Base-by-base conservation (phyloP, 192 early-diverging fungal genomes). In the Backusella parvicylindrica region DNA sequence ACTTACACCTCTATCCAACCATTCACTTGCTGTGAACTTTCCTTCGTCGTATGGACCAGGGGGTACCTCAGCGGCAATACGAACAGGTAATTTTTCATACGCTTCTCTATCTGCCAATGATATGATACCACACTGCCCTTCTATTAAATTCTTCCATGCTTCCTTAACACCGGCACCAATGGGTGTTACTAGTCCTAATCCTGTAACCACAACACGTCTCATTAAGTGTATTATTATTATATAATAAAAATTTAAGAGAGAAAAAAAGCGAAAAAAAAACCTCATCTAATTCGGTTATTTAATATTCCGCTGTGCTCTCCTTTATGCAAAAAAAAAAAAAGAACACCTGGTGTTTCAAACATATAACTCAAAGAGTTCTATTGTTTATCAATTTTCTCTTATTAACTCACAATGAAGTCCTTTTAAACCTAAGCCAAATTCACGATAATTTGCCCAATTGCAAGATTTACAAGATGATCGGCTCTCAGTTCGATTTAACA, bases 181-280 rank as follows among this genome's bases (percentile, higher is more conserved):
- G 2, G 97, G 97, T 21, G 96, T 96, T 35, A 99, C 93, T 18
- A 96, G 83, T 6, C 97, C 97, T 6, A 99, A 86, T 5, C 97
- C 97, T 21, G 97, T 99, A 13, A 99, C 95, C 4, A 96, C 97
- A 1, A 99, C 97, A n/a, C 95, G 85, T 41, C 68, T 37, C 32
- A 66, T 66, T 32, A 18, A 3, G 16, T 28, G 26, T 66, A 35
- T 33, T 66, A 31, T 31, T 21, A 70, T 5, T 21, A 70, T n/a
- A n/a, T n/a, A 43, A 43, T 26, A 15, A 41, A 70, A 37, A 68
- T n/a, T 37, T 7, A 69, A 69, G 18, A 69, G 68, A 2, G 7
- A 30, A 69, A 38, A 69, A 28, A 37, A 7, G 23, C 33, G 36
- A 13, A 37, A 37, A 1, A 28, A 12, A 2, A 16, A 30, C 21